Evolutionary conservation across 2,329 filamentous ascomycete genomes (phyloP).

Genomic region (Bisporella sp.): DNA sequence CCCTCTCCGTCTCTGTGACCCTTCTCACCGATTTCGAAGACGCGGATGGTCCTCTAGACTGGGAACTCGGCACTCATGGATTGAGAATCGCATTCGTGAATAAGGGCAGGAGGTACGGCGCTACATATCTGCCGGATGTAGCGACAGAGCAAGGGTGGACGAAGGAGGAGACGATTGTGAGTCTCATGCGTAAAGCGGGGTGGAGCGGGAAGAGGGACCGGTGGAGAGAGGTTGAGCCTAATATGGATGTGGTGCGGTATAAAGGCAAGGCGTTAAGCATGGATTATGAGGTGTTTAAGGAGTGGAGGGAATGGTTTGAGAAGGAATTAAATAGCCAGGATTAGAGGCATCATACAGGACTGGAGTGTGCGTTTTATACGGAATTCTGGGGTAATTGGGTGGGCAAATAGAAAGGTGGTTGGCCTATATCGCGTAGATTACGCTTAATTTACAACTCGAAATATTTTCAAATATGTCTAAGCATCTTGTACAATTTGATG

Average conservation of each 20-base stretch:
- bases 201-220: slow-evolving; percentile 63
- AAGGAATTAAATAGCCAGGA: not conserved
- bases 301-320: slow-evolving; percentile 68
- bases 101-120: slow-evolving; percentile 65
- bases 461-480: no score
- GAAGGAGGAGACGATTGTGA: slow-evolving; percentile 84
- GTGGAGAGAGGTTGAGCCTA: slow-evolving; percentile 64
- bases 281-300: slow-evolving; percentile 66
- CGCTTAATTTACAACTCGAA: no score
- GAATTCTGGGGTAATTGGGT: no score
- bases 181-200: slow-evolving; percentile 89
- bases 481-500: no score
- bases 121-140: slow-evolving; percentile 90
- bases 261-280: slow-evolving; percentile 74
- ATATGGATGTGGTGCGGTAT: slow-evolving; percentile 70
- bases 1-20: slow-evolving; percentile 63
- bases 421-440: no score
- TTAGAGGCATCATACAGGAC: no score
- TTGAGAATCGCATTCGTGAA: slow-evolving; percentile 80
- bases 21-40: slow-evolving; percentile 82
- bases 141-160: slow-evolving; percentile 90
- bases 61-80: slow-evolving; percentile 81
- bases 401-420: no score
- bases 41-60: slow-evolving; percentile 67
- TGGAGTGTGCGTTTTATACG: no score